Conservation (phyloP, 768 basidiomycete genomes). For the Tricholoma terreum region DNA sequence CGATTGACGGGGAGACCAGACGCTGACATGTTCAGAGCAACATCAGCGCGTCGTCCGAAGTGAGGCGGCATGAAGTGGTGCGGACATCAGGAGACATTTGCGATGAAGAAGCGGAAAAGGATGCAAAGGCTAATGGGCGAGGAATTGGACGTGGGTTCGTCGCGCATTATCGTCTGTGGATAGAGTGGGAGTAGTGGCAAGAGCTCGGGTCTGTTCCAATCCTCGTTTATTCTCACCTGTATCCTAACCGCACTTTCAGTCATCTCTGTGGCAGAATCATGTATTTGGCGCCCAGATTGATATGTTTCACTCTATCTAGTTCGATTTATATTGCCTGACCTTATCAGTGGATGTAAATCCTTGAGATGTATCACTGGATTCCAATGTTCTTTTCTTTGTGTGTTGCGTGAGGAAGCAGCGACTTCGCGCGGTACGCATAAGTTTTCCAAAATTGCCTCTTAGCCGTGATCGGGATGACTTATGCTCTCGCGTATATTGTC, state of each 20-base stretch:
- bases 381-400: too few relatives aligned
- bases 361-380: too few relatives aligned
- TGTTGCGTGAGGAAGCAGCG: too few relatives aligned
- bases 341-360: too few relatives aligned
- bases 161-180: slow-evolving; percentile 15
- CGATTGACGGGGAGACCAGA: slow-evolving; percentile 8
- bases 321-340: too few relatives aligned
- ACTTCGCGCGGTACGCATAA: too few relatives aligned
- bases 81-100: slow-evolving; percentile 15
- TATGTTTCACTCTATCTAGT: slow-evolving; percentile 22
- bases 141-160: slow-evolving; percentile 18
- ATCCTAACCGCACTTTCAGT: slow-evolving; percentile 12
- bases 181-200: slow-evolving; percentile 22
- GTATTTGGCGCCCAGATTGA: slow-evolving; percentile 22
- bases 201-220: slow-evolving; percentile 23
- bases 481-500: too few relatives aligned
- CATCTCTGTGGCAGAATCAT: slow-evolving; percentile 26
- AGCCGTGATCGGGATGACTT: too few relatives aligned
- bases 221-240: not conserved
- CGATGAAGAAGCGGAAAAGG: slow-evolving; percentile 11
- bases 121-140: slow-evolving; percentile 1
- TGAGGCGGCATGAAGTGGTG: slow-evolving; percentile 18
- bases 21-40: slow-evolving; percentile 28
- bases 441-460: too few relatives aligned
- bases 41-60: slow-evolving; percentile 15